Evolutionary conservation across 2,329 filamentous ascomycete genomes (phyloP).

Genomic region (Westerdykella ornata): DNA sequence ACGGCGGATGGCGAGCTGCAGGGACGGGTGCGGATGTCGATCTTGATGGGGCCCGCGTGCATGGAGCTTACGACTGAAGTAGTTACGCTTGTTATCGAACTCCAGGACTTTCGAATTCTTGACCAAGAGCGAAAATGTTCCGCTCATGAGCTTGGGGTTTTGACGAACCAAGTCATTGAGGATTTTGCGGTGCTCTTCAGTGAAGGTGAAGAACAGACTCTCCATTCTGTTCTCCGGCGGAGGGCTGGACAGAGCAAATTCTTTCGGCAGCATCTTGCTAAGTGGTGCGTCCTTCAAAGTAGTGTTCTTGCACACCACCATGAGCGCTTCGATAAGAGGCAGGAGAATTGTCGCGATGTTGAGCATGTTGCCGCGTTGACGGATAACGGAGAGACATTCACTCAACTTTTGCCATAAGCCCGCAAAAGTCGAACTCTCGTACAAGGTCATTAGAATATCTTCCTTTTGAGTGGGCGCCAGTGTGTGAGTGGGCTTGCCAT

Average conservation of each 20-base stretch:
- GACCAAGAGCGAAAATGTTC: slow-evolving; percentile 89
- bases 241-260: slow-evolving; percentile 68
- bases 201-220: slow-evolving; percentile 92
- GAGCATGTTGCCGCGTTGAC: slow-evolving; percentile 88
- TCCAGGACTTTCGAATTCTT: slow-evolving; percentile 99
- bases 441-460: slow-evolving; percentile 78
- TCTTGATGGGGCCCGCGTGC: slow-evolving; percentile 58
- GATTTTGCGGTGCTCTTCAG: slow-evolving; percentile 94
- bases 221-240: slow-evolving; percentile 76
- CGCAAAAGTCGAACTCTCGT: slow-evolving; percentile 84
- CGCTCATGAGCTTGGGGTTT: slow-evolving; percentile 97
- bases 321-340: slow-evolving; percentile 89
- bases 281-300: slow-evolving; percentile 62
- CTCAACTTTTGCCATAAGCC: slow-evolving; percentile 90
- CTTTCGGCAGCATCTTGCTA: slow-evolving; percentile 46
- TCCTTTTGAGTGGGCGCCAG: slow-evolving; percentile 62
- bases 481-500: slow-evolving; percentile 40
- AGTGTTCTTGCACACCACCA: slow-evolving; percentile 99
- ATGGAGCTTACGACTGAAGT: slow-evolving; percentile 92
- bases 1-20: slow-evolving; percentile 84
- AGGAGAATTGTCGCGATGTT: slow-evolving; percentile 94
- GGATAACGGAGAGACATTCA: slow-evolving; percentile 78
- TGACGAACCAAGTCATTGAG: slow-evolving; percentile 95
- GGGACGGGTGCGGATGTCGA: slow-evolving; percentile 64
- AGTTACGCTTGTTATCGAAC: slow-evolving; percentile 99